Base-by-base conservation (phyloP, 257 asterid genomes). In the Rubia yunnanensis region DNA sequence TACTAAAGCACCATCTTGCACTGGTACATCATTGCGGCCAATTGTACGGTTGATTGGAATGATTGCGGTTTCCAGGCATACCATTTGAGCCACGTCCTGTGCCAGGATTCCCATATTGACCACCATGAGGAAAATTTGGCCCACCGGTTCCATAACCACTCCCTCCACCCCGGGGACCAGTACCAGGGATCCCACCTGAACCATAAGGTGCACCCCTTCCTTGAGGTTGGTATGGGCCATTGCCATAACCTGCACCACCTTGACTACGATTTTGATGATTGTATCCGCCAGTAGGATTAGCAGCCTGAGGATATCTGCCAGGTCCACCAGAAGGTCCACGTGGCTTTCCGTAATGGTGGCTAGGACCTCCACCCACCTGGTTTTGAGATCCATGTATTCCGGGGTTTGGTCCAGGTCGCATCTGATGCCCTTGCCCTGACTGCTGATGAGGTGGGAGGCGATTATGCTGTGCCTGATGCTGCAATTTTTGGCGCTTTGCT, bases 51-150 rank as follows among this genome's bases (percentile, higher is more conserved):
- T 86, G 96, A 67, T 81, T 86, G 65, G 81, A 95, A 56, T 86
- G 96, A 67, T 81, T 86, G 65, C 95, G 90, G 75, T 80, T 89
- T 20, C 96, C 91, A 30, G 88, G 28, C 70, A 76, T 72, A 72
- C 74, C 70, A 75, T 82, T 92, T 54, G 92, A 81, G 72, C 98
- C 96, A 32, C 95, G 95, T 9, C 95, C 96, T 49, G 88, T 71
- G 36, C 95, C 95, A 49, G 95, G 81, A 61, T 78, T 57, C 46
- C 95, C 96, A 30, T 83, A 88, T 17, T 84, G 89, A 30, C 83
- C 91, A 53, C 82, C 76, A 7, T 88, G 96, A 35, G 94, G 84
- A 69, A 79, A 91, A 76, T 91, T 88, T 11, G 91, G 87, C 54
- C 89, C 96, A 35, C 82, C 88, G 8, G 74, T 72, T n/a, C 83